Base-by-base conservation (phyloP, 1,284 basidiomycete genomes). In the Cryptococcus maquisensis region DNA sequence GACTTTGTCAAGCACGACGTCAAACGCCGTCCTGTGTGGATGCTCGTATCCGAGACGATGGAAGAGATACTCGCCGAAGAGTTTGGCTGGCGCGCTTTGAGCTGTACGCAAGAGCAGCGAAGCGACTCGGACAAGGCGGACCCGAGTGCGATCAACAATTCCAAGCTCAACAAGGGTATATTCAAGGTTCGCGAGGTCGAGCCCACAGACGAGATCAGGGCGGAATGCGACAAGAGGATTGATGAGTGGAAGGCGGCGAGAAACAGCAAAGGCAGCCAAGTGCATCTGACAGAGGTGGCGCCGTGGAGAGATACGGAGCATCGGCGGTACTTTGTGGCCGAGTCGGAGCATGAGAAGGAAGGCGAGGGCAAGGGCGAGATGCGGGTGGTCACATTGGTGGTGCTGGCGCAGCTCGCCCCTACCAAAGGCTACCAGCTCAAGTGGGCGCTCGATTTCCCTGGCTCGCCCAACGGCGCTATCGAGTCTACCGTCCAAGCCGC, bases 391-490 rank as follows among this genome's bases (percentile, higher is more conserved):
- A 78, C 78, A 1, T 67, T 83, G 54, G 80, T 83, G 50, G 81
- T 82, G 23, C 69, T 84, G 4, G 80, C 82, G 9, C 80, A 82
- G 67, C 76, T 84, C 15, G 73, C 81, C 4, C 75, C 80, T 4
- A 66, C 73, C 53, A 73, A 81, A 54, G 82, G 82, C 5, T 80
- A 78, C 68, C 82, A 84, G 66, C 79, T 83, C 69, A 84, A 84
- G 67, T 84, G 81, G 80, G 79, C 81, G 3, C 74, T 83, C 40
- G 80, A 81, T 62, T 84, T 83, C 74, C 81, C 81, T 9, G 77
- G 74, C 32, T 79, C 81, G 7, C 80, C 81, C n/a, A 71, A 75
- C 32, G 82, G 81, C 52, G 77, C 81, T 16, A 76, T 75, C 49
- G 77, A 79, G 73, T 74, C 80, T 59, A 78, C 81, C 54, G 74